These are phyloP conservation scores for Globisporangium nunn DNA, from an alignment of 352 stramenopile genomes.

Conservation along the genomic window DNA sequence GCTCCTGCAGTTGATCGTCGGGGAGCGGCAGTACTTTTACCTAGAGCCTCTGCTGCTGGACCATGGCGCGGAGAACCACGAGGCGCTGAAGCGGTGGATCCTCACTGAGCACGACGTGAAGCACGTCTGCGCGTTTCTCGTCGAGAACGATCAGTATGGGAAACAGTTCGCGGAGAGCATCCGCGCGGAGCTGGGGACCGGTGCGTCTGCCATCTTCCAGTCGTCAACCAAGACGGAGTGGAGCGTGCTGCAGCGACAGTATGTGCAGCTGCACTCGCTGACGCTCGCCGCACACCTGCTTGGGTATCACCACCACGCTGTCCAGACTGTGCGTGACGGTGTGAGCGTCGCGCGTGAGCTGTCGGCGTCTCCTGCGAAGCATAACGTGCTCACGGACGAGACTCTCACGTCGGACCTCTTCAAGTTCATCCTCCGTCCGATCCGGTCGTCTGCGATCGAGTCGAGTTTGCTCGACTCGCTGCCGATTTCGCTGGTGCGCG, in stretches of 20 bases:
- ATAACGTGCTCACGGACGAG: conserved; percentile 27
- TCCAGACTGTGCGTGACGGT: conserved; percentile 8
- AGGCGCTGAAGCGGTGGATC: conserved; percentile 25
- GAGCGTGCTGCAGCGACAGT: conserved; percentile 45
- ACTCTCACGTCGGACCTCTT: conserved; percentile 65
- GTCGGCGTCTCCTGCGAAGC: conserved; percentile 1
- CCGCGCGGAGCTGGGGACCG: background rate
- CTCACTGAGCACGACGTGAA: conserved; percentile 31
- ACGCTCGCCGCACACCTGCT: conserved; percentile 51
- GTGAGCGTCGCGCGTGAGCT: no score
- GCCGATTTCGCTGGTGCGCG: conserved; percentile 62
- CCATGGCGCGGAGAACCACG: conserved; percentile 14
- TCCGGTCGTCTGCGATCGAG: conserved; percentile 73
- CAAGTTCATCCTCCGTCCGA: conserved; percentile 72
- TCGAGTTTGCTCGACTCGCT: conserved; percentile 69
- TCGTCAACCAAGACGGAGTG: conserved; percentile 39
- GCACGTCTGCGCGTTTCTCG: conserved; percentile 28
- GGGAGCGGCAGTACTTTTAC: conserved; percentile 77
- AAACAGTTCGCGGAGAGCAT: conserved; percentile 21
- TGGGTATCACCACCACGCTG: conserved; percentile 44
- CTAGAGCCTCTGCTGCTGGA: conserved; percentile 36
- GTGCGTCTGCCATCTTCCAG: conserved; percentile 23
- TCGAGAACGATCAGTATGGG: conserved; percentile 17
- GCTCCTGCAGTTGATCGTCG: conserved; percentile 49
- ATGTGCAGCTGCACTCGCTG: conserved; percentile 50